Evolutionary conservation across 306 rosid genomes (phyloP).

Genomic region (Trifolium pratense): DNA sequence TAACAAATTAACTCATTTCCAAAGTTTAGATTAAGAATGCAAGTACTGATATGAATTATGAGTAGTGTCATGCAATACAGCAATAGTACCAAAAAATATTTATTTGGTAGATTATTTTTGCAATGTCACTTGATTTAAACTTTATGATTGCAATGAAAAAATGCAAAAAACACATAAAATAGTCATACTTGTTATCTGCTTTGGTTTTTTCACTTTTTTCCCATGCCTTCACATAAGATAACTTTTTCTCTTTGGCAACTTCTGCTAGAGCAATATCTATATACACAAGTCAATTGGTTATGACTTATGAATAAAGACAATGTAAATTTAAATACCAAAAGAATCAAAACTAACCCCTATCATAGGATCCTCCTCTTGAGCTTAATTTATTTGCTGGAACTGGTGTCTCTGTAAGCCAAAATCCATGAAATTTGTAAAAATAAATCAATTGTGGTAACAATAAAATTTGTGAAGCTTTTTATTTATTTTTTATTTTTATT

Average conservation of each 20-base stretch:
- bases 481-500: no score
- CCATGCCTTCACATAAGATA: slow-evolving; percentile 86
- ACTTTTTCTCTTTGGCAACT: slow-evolving; percentile 67
- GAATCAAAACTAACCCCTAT: slow-evolving; percentile 64
- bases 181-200: slow-evolving; percentile 76
- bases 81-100: not conserved
- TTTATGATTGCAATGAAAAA: slow-evolving; percentile 3
- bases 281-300: not conserved
- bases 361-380: slow-evolving; percentile 68
- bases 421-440: not conserved
- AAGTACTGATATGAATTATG: not conserved
- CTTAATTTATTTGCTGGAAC: slow-evolving; percentile 46
- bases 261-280: slow-evolving; percentile 79
- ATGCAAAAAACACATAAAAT: slow-evolving; percentile 8
- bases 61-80: slow-evolving; percentile 9
- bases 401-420: slow-evolving; percentile 38
- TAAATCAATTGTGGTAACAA: no score
- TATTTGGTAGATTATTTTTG: not conserved
- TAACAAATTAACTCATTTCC: slow-evolving; percentile 31
- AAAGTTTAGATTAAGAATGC: not conserved
- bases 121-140: not conserved
- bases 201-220: slow-evolving; percentile 85
- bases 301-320: not conserved
- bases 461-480: no score
- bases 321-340: not conserved